Conservation (phyloP, 2,329 filamentous ascomycete species). For the Cladosporium sp. region DNA sequence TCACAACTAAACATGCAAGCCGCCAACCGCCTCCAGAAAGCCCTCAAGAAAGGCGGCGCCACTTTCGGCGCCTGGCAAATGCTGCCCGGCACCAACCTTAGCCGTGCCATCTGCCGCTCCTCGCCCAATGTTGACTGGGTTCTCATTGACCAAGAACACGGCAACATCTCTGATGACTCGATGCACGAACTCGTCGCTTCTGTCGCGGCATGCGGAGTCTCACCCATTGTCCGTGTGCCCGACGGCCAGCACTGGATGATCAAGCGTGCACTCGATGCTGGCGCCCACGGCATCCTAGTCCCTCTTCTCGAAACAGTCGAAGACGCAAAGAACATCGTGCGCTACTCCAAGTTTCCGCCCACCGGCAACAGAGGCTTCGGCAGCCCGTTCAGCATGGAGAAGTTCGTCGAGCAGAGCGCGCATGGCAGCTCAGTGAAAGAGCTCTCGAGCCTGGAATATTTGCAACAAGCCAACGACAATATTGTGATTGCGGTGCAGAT, state of each 20-base stretch:
- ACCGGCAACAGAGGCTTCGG: constrained; percentile 58
- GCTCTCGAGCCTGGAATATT: constrained; percentile 47
- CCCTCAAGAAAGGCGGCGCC: constrained; percentile 52
- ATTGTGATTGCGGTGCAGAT: constrained; percentile 55
- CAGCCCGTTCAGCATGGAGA: constrained; percentile 53
- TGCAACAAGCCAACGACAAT: constrained; percentile 57
- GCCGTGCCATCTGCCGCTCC: constrained; percentile 55
- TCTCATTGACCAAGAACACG: constrained; percentile 56
- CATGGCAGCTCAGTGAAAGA: constrained; percentile 26
- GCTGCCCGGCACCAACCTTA: constrained; percentile 57
- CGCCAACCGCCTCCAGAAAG: constrained; percentile 56
- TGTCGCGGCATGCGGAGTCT: constrained; percentile 48
- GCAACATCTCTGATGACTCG: constrained; percentile 55
- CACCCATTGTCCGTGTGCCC: constrained; percentile 51
- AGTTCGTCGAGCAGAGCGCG: constrained; percentile 29
- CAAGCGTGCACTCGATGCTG: constrained; percentile 61
- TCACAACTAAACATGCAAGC: constrained; percentile 50
- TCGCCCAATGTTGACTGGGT: constrained; percentile 53
- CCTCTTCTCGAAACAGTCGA: constrained; percentile 46
- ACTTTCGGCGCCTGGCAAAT: constrained; percentile 60
- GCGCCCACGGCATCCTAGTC: constrained; percentile 61
- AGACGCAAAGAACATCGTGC: constrained; percentile 55
- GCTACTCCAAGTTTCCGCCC: constrained; percentile 59
- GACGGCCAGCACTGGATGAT: constrained; percentile 65
- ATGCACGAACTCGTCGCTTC: constrained; percentile 60